Base-by-base conservation (phyloP, 2,329 filamentous ascomycete genomes). In the Lizonia empirigonia region DNA sequence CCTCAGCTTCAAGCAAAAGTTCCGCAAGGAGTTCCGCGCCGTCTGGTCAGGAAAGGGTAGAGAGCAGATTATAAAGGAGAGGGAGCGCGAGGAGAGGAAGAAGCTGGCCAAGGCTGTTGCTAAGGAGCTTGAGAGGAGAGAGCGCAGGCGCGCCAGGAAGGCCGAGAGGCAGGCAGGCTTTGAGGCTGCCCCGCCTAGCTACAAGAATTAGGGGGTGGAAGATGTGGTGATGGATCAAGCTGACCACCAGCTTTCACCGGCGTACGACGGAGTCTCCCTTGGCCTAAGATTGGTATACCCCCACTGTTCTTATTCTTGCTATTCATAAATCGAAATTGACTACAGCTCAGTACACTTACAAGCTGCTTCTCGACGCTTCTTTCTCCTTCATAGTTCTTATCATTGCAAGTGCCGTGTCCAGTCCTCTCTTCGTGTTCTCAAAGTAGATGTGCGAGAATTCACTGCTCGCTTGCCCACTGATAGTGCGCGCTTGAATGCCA, bases 401-500 rank as follows among this genome's bases (percentile, higher is more conserved):
- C 57, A 64, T 65, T 1, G 42, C 42, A 15, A 69, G 50, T 8
- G 69, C 69, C 15, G 62, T 58, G n/a, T 72, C 60, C 1, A 72
- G 37, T 13, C 68, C 65, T 27, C 55, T 59, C 50, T 65, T 69
- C 8, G 69, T 72, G 16, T 68, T 68, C 22, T 70, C 59, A 37
- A 72, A 72, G 44, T 72, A 72, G 2, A 66, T 33, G 23, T 72
- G 69, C 22, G 67, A 68, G 47, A 71, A 72, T 29, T 70, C 67
- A 50, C 66, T 71, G 55, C 70, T 72, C 7, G 69, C 70, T 49
- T 71, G 69, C 9, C 69, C 67, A 37, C 63, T 71, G 33, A 72
- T 67, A 2, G 70, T 71, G 7, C 70, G 60, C 12, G 68, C 70
- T 19, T 72, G 70, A 9, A 72, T 72, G 0, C 68, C 67, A 50